Percentiles rank a stretch among this genome's conserved stretches.
Evolutionary conservation across 169 alveolate species (phyloP).

Genomic region (Cryptosporidium baileyi): DNA sequence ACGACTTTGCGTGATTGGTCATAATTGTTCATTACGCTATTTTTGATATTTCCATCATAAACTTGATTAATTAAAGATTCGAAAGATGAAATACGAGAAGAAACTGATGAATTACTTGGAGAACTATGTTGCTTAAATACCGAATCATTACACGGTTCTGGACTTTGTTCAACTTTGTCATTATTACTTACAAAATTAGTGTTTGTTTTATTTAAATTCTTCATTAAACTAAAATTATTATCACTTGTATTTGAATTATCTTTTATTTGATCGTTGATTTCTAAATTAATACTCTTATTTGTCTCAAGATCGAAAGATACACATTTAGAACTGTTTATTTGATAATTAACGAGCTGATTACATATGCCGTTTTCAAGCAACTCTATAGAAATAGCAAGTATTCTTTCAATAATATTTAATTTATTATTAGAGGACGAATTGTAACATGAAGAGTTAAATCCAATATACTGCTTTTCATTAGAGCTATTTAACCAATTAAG

Average conservation of each 20-base stretch:
- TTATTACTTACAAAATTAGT: neutral
- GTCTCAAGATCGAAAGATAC: no score
- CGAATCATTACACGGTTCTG: no score
- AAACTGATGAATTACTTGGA: neutral
- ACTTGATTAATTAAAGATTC: slow-evolving; percentile 17
- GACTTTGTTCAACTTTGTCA: neutral
- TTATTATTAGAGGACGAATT: neutral
- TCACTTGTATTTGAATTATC: neutral
- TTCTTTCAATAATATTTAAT: slow-evolving; percentile 37
- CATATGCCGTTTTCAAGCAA: slow-evolving; percentile 55
- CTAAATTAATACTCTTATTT: neutral
- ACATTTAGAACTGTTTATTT: no score
- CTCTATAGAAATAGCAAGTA: slow-evolving; percentile 46
- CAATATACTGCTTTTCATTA: slow-evolving; percentile 12
- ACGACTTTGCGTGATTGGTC: slow-evolving; percentile 3
- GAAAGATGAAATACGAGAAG: slow-evolving; percentile 46
- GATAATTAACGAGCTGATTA: slow-evolving; percentile 12
- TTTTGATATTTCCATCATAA: neutral
- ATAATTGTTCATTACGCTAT: neutral
- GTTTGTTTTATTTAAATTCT: neutral
- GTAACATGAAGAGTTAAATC: slow-evolving; percentile 55
- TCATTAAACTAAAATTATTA: no score
- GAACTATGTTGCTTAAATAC: no score
- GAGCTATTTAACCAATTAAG: slow-evolving; percentile 16
- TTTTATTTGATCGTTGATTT: neutral